A percentile compares a stretch with the other conserved stretches of the same genome.
These are phyloP conservation scores for Citrus trifoliata DNA, from an alignment of 345 rosid species.

Conservation along the genomic window DNA sequence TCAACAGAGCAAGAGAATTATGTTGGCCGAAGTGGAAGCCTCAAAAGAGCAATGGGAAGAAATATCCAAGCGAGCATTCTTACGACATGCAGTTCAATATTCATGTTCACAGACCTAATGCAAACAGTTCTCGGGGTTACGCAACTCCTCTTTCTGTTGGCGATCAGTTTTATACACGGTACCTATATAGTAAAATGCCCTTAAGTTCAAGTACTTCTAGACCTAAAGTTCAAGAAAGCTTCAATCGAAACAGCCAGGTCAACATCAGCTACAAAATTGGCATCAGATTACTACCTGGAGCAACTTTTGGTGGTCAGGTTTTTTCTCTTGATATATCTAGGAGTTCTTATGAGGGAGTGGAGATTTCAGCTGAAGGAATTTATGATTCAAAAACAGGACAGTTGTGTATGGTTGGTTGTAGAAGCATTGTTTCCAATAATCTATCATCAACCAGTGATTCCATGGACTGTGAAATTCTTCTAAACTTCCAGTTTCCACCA, in stretches of 20 bases:
- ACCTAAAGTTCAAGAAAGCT: not conserved
- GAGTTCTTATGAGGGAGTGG: not conserved
- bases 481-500: constrained; percentile 40
- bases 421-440: not conserved
- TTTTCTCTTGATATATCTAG: not conserved
- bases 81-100: constrained; percentile 32
- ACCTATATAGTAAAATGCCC: not conserved
- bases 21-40: constrained; percentile 24
- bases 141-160: constrained; percentile 38
- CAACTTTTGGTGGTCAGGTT: not conserved
- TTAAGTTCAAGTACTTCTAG: not conserved
- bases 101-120: constrained; percentile 18
- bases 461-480: constrained; percentile 37
- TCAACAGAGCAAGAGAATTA: constrained; percentile 18
- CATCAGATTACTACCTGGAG: constrained; percentile 7
- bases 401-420: constrained; percentile 58
- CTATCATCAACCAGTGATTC: not conserved
- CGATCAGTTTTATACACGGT: constrained; percentile 16
- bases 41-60: constrained; percentile 10
- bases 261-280: constrained; percentile 41
- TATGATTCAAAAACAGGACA: constrained; percentile 36
- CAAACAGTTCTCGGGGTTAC: constrained; percentile 28
- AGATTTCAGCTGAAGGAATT: constrained; percentile 49
- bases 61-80: constrained; percentile 32
- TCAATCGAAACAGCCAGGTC: constrained; percentile 2